These are phyloP conservation scores for Sechiopsis laciniata DNA, from an alignment of 306 rosid genomes.

Conservation along the genomic window DNA sequence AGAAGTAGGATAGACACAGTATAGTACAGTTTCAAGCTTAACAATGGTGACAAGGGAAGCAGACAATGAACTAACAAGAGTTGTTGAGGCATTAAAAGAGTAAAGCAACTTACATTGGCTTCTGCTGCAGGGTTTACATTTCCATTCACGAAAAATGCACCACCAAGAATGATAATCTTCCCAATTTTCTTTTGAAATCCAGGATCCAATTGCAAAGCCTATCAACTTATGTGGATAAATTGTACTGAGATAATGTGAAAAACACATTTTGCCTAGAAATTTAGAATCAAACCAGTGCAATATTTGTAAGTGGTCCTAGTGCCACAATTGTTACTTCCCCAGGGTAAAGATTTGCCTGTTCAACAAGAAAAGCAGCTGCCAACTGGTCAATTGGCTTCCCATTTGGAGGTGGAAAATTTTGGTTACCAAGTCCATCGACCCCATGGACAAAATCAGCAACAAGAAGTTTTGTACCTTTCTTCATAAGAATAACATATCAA, in stretches of 20 bases:
- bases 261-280: slow-evolving; percentile 7
- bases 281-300: slow-evolving; percentile 61
- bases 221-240: neutral
- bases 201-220: slow-evolving; percentile 86
- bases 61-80: neutral
- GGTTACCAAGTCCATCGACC: slow-evolving; percentile 90
- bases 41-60: neutral
- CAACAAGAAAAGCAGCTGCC: slow-evolving; percentile 62
- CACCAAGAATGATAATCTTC: slow-evolving; percentile 82
- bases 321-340: slow-evolving; percentile 81
- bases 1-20: neutral
- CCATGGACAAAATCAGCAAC: slow-evolving; percentile 95
- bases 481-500: neutral
- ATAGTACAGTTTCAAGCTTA: neutral
- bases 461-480: slow-evolving; percentile 72
- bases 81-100: neutral
- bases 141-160: slow-evolving; percentile 83
- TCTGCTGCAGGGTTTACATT: slow-evolving; percentile 93
- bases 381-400: slow-evolving; percentile 68
- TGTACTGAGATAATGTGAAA: slow-evolving; percentile 10
- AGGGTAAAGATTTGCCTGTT: slow-evolving; percentile 69
- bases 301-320: slow-evolving; percentile 86
- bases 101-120: slow-evolving; percentile 59
- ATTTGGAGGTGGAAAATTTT: slow-evolving; percentile 76
- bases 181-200: slow-evolving; percentile 55